Percentiles rank a stretch among this genome's conserved stretches.
Evolutionary conservation across 2,329 filamentous ascomycete genomes (phyloP).

Genomic region (Alternaria arborescens): DNA sequence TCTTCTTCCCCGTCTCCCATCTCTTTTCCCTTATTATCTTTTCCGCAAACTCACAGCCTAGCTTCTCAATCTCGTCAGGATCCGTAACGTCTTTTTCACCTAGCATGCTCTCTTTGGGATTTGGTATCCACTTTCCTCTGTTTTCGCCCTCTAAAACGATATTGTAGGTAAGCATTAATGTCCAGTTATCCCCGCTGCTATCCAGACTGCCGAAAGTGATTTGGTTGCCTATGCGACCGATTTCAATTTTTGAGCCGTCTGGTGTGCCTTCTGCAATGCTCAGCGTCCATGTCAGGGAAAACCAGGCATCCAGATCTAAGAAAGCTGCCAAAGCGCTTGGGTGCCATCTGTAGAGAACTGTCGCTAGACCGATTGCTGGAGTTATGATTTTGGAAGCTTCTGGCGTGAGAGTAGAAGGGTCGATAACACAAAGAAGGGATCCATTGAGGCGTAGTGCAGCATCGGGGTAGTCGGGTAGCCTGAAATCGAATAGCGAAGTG

Average conservation of each 20-base stretch:
- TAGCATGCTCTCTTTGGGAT: slow-evolving; percentile 32
- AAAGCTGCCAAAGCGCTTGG: slow-evolving; percentile 28
- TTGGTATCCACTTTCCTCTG: slow-evolving; percentile 29
- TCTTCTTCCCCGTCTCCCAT: slow-evolving; percentile 29
- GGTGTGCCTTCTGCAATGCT: slow-evolving; percentile 16
- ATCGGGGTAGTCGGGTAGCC: slow-evolving; percentile 24
- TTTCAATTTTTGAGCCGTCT: slow-evolving; percentile 27
- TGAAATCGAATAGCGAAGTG: slow-evolving; percentile 14
- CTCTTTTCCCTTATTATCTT: slow-evolving; percentile 11
- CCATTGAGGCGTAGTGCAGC: slow-evolving; percentile 15
- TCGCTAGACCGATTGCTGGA: slow-evolving; percentile 27
- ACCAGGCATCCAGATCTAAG: slow-evolving; percentile 37
- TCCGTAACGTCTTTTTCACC: slow-evolving; percentile 24
- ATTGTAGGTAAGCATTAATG: slow-evolving; percentile 33
- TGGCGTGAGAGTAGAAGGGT: slow-evolving; percentile 3
- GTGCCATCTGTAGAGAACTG: slow-evolving; percentile 31
- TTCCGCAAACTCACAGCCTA: slow-evolving; percentile 9
- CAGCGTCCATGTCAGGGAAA: slow-evolving; percentile 32
- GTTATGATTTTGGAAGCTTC: slow-evolving; percentile 7
- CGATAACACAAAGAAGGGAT: slow-evolving; percentile 18
- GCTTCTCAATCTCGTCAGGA: slow-evolving; percentile 17
- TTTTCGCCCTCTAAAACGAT: slow-evolving; percentile 4
- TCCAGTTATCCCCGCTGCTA: slow-evolving; percentile 27
- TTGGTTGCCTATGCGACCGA: slow-evolving; percentile 33
- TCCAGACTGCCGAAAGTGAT: slow-evolving; percentile 35